These are phyloP conservation scores for Tolypocladium inflatum DNA, from an alignment of 2,329 filamentous ascomycete genomes.

Conservation along the genomic window DNA sequence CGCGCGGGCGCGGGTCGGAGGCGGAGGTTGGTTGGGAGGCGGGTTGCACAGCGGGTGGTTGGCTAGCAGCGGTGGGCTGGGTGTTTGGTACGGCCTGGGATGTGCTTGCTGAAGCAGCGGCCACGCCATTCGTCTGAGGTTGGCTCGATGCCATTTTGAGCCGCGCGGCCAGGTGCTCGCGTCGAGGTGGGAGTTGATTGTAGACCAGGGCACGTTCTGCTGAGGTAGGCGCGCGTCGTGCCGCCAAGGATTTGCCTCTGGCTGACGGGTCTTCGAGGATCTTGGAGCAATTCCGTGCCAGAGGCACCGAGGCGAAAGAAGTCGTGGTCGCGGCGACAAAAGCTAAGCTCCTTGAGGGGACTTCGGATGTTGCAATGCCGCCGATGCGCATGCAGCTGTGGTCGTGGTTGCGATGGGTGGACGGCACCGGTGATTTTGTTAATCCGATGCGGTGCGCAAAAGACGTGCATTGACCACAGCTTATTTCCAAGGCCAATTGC, in stretches of 20 bases:
- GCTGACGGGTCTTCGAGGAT: too few species aligned
- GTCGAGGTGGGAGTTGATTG: background rate
- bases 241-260: background rate
- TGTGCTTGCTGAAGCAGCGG: constrained; percentile 26
- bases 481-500: background rate
- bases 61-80: constrained; percentile 20
- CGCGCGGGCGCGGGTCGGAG: constrained; percentile 55
- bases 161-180: background rate
- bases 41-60: constrained; percentile 13
- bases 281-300: background rate
- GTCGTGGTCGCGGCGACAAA: background rate
- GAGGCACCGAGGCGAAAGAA: background rate
- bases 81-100: constrained; percentile 27
- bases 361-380: background rate
- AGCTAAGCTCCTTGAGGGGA: background rate
- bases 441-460: background rate
- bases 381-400: background rate
- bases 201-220: background rate
- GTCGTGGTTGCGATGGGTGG: background rate
- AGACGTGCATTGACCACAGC: background rate
- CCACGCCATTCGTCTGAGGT: constrained; percentile 46
- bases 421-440: background rate
- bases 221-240: background rate
- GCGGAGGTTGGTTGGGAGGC: constrained; percentile 21
- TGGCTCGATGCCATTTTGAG: constrained; percentile 25